phyloP scores from a whole-genome alignment of 306 rosid species.

The Rosa persica region DNA sequence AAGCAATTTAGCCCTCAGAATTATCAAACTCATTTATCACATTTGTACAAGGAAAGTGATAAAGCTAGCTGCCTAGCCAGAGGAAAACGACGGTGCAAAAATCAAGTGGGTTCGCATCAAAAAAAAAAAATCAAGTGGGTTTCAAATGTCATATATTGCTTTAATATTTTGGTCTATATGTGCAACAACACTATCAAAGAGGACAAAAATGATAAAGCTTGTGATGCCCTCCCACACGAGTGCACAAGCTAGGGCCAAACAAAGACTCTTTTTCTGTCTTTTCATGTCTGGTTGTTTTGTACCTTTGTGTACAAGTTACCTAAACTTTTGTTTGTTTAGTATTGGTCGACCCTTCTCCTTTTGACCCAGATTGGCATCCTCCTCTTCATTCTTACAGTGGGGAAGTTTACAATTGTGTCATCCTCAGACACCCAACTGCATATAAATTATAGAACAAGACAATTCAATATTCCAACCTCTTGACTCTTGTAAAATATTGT shows the following conservation, averaged over 20 bases:
- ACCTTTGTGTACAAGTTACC: constrained; percentile 12
- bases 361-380: constrained; percentile 47
- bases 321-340: background rate
- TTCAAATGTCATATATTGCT: background rate
- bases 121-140: background rate
- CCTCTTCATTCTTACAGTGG: constrained; percentile 49
- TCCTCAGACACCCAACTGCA: constrained; percentile 47
- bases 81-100: background rate
- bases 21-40: background rate
- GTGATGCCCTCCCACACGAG: constrained; percentile 28
- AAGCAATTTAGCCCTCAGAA: background rate
- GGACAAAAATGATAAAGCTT: constrained; percentile 22
- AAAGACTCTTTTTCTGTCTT: background rate
- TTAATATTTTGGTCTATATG: constrained; percentile 4
- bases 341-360: constrained; percentile 21
- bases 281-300: constrained; percentile 10
- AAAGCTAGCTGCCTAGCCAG: background rate
- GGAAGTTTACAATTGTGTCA: constrained; percentile 42
- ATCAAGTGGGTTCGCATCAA: background rate
- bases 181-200: constrained; percentile 7
- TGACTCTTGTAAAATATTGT: background rate
- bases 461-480: background rate
- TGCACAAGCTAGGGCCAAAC: background rate
- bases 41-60: background rate
- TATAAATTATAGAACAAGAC: background rate